Base-by-base conservation (phyloP, 768 basidiomycete genomes). In the Suillus weaverae region DNA sequence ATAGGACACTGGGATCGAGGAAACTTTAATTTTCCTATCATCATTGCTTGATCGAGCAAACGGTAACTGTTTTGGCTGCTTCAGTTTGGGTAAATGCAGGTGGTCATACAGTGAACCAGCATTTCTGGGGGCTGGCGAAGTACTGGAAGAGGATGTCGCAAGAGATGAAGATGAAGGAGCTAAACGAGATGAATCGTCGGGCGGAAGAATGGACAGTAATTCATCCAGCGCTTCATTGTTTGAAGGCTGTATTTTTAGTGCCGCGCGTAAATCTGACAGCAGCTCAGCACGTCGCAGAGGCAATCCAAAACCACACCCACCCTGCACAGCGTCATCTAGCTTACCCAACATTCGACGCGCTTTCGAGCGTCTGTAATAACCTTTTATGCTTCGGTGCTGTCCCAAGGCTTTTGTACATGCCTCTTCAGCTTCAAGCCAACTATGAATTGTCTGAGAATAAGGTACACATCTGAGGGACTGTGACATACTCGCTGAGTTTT, bases 381-480 rank as follows among this genome's bases (percentile, higher is more conserved):
- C 90, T 68, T 92, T 92, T 62, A 84, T 84, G 63, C 86, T 89
- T 39, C 81, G 80, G 69, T 90, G 89, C 66, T 90, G 89, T 35
- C 78, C 69, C 20, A 92, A 77, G 1, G 89, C 89, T 64, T 81
- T 77, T 2, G 88, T 85, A 68, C 90, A 92, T 1, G 89, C 90
- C 26, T 81, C 78, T 71, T 92, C 90, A 2, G 90, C 90, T 70
- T 85, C 85, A 54, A 87, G 85, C 86, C 87, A 91, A 64, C 90
- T 91, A 69, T 41, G 69, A 66, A 41, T 66, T 50, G 59, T 65
- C 60, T 72, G 46, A 71, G 61, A 68, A 64, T 62, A 63, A 61
- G 61, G 26, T 33, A 63, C 62, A 64, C 60, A 41, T 50, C 11
- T 60, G 56, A 55, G 48, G 53, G 48, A 62, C 33, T 55, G 9